Evolutionary conservation across 148 eudicot genomes (phyloP), one percentile per base, ranked within the genome.

Genomic region (Heliamphora exappendiculata): DNA sequence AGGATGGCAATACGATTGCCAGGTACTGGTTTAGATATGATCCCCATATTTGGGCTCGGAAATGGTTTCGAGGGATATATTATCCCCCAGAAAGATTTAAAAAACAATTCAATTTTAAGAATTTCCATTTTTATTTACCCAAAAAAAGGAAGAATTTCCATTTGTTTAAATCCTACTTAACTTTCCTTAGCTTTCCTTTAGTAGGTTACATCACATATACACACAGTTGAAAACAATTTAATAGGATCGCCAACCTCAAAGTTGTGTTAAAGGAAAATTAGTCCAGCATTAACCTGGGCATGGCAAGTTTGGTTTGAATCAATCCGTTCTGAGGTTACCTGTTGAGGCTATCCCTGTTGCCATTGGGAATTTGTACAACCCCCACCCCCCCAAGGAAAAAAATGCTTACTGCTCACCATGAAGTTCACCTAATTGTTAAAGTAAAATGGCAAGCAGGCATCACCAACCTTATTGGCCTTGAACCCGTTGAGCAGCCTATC

Each of bases 381-480:
- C n/a, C n/a, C n/a, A n/a, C n/a, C n/a, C n/a, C 4, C 24, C 9
- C 0, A 16, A 63, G 3, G 33, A 33, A 33, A 36, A 65, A 65
- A 0, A 36, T 3, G 16, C 2, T 10, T 1, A 42, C 8, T 16
- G 19, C 45, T 0, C 24, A 34, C 45, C 0, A n/a, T 9, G 13
- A 68, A 42, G 8, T n/a, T n/a, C 34, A 68, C 28, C 26, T 42
- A 22, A 12, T 44, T 68, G 34, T 11, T 68, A 68, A 44, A 67
- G n/a, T 44, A 44, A 42, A 68, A 39, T 63, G 57, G 33, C n/a
- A 58, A 64, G 47, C 36, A 71, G 11, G 39, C 20, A 77, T 54
- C 47, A 65, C 84, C 77, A 44, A 86, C 89, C 87, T 86, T 70
- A 70, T 29, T 66, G 83, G 80, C 77, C 72, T 47, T 62, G 53